Evolutionary conservation across 352 stramenopile genomes (phyloP), one percentile per base, ranked within the genome.

Genomic region (Pythium aphanidermatum): DNA sequence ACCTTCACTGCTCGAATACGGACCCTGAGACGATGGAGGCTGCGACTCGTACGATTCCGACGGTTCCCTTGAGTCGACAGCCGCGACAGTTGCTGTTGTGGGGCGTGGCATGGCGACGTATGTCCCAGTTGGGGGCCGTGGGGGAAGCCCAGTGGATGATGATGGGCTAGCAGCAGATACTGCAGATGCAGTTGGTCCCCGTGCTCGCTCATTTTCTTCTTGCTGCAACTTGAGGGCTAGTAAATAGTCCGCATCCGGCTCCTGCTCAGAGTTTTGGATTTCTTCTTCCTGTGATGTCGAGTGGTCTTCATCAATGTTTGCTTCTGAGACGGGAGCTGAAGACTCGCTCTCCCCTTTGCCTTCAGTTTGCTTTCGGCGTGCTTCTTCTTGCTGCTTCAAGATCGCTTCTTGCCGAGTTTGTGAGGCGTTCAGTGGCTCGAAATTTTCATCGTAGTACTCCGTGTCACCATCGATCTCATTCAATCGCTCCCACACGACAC

Each of bases 401-500:
- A 93, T 71, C 27, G 55, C 75, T 32, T 90, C 58, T 51, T 93
- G 81, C 6, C 78, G 74, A 21, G 70, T 83, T 38, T 89, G 65
- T 2, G 64, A 73, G 2, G 63, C 73, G 21, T 84, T 86, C 8
- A 90, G 56, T 6, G 72, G 65, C 11, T 60, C 63, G 51, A 94
- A 94, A 14, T 70, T 60, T 1, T 68, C 60, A 26, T 91, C 71
- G 17, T 83, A 68, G 51, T 92, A 94, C 49, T 88, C 78, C 0
- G 68, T 79, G 23, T 94, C 79, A 12, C 82, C 82, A 40, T 92
- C 79, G 35, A 94, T 94, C 45, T 91, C 81, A 60, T 97, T 95
- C 24, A 98, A 58, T 16, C 86, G 75, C 67, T 99, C 96, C 95
- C 95, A 99, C 7, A 98, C 78, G 25, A 99, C 83, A 14, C 70